A percentile compares a stretch with the other conserved stretches of the same genome.
phyloP scores from a whole-genome alignment of 306 rosid species.

The Benincasa hispida region DNA sequence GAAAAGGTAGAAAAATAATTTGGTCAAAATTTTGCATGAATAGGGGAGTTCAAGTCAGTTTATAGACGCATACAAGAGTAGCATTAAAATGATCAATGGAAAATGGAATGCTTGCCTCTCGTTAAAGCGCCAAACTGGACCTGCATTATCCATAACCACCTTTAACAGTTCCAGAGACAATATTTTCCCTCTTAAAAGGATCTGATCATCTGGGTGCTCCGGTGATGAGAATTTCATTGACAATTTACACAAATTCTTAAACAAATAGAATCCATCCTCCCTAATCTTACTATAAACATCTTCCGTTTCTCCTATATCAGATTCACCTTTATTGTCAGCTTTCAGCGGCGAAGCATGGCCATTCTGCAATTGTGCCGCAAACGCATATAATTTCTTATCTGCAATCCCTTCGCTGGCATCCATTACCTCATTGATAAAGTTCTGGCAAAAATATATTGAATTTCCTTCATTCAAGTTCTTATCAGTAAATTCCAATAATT shows the following conservation, averaged over 20 bases:
- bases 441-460: conserved; percentile 68
- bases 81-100: background rate
- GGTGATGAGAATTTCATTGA: conserved; percentile 93
- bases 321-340: conserved; percentile 14
- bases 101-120: conserved; percentile 56
- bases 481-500: conserved; percentile 83
- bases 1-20: background rate
- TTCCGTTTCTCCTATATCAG: conserved; percentile 20
- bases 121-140: conserved; percentile 66
- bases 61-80: background rate
- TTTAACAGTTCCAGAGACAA: conserved; percentile 95
- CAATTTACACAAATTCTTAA: conserved; percentile 84
- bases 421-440: conserved; percentile 74
- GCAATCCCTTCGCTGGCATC: conserved; percentile 54
- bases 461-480: conserved; percentile 94
- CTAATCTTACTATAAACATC: conserved; percentile 63
- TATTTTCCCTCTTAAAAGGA: conserved; percentile 85
- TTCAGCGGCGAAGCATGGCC: conserved; percentile 15
- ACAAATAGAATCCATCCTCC: conserved; percentile 86
- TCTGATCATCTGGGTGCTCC: conserved; percentile 80
- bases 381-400: conserved; percentile 10
- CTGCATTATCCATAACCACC: conserved; percentile 76
- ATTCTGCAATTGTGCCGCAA: conserved; percentile 21
- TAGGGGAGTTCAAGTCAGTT: background rate
- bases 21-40: background rate